A percentile compares a stretch with the other conserved stretches of the same genome.
phyloP scores from a whole-genome alignment of 2,329 filamentous ascomycete genomes.

The Rhinocladiella mackenziei region DNA sequence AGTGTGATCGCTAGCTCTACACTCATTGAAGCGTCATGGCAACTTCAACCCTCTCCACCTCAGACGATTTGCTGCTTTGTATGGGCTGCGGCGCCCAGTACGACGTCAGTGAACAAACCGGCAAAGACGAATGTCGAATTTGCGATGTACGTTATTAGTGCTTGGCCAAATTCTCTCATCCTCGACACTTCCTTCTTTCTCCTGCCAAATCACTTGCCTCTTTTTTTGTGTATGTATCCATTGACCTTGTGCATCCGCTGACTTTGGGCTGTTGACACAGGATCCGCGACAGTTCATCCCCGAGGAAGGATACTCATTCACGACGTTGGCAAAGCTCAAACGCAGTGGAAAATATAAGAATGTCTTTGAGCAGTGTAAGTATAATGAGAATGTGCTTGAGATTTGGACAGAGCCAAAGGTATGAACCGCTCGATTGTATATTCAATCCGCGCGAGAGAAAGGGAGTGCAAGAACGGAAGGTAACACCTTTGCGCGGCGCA shows the following conservation, averaged over 20 bases:
- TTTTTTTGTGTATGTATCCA: neutral
- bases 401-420: conserved; percentile 30
- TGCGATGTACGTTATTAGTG: conserved; percentile 22
- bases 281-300: conserved; percentile 29
- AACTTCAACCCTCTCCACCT: conserved; percentile 19
- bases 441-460: no score
- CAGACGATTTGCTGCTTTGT: conserved; percentile 27
- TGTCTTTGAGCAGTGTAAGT: conserved; percentile 21
- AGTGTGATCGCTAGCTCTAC: neutral
- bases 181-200: neutral
- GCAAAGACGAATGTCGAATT: conserved; percentile 24
- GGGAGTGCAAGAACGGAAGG: neutral
- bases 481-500: neutral
- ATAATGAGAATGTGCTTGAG: conserved; percentile 21
- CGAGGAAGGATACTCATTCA: conserved; percentile 24
- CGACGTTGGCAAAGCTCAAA: conserved; percentile 55
- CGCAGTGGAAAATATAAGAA: conserved; percentile 17
- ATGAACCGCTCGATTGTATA: neutral
- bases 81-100: conserved; percentile 30
- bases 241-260: neutral
- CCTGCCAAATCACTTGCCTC: neutral
- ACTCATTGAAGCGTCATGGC: conserved; percentile 2
- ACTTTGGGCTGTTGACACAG: conserved; percentile 9
- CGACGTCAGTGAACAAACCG: conserved; percentile 17
- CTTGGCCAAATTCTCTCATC: neutral